These are phyloP conservation scores for Backusella australiensis DNA, from an alignment of 192 early-diverging fungal species.

Conservation along the genomic window DNA sequence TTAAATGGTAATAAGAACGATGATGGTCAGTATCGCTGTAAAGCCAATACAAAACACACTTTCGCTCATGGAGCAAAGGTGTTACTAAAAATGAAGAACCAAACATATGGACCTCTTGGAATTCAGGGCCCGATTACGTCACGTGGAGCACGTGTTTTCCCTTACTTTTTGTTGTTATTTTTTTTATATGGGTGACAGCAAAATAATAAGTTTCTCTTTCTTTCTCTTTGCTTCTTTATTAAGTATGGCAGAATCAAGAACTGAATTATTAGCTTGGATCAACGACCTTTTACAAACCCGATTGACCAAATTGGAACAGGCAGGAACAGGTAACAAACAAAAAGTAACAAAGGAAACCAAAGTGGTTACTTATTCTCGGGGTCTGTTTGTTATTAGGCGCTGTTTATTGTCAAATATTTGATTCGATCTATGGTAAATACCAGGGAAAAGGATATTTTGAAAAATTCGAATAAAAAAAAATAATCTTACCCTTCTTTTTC, in stretches of 20 bases:
- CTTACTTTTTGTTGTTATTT: not conserved
- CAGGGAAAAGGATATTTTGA: not conserved
- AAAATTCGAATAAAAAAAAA: not conserved
- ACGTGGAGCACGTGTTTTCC: not conserved
- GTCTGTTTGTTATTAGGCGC: conserved; percentile 42
- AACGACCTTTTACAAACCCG: conserved; percentile 87
- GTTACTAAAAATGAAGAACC: too few species aligned
- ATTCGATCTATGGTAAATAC: conserved; percentile 58
- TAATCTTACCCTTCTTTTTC: not conserved
- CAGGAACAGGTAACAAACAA: conserved; percentile 73
- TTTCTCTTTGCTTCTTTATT: conserved; percentile 1
- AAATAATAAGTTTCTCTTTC: conserved; percentile 5
- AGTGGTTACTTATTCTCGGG: not conserved
- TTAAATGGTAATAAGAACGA: too few species aligned
- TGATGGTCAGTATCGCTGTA: too few species aligned
- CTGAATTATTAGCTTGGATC: conserved; percentile 89
- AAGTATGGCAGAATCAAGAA: conserved; percentile 74
- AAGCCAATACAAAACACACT: too few species aligned
- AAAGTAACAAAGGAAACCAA: not conserved
- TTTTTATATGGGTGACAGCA: conserved; percentile 8
- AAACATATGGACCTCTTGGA: not conserved
- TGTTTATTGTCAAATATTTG: conserved; percentile 64
- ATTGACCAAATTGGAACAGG: conserved; percentile 91
- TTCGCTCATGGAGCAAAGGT: too few species aligned
- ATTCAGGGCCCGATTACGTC: not conserved